Evolutionary conservation across 441 rosid species (phyloP), one percentile per base, ranked within the genome.

Genomic region (Cnidoscolus chayamansa): DNA sequence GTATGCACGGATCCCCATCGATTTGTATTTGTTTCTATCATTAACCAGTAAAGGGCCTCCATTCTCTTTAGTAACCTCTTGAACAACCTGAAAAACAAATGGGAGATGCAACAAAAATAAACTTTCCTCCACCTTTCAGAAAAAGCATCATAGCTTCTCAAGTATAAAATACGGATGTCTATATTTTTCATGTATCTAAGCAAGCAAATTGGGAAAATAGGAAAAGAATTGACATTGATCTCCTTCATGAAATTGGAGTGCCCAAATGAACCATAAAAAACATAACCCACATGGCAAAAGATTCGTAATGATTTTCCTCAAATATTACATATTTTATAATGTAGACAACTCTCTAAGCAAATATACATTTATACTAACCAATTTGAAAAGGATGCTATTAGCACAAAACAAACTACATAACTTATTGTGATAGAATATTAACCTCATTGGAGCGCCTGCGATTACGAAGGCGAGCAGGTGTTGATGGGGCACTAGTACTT

Each of bases 381-480:
- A 4, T 19, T 67, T 37, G 63, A 30, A 49, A 31, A 66, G 1
- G 2, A 25, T 16, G 31, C 7, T 8, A 45, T 11, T 25, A 30
- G 9, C 0, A 58, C 7, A 1, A 15, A 35, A 19, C 16, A 47
- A 48, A 64, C 54, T 6, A 6, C 70, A 68, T 2, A 50, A 60
- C 37, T 50, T 13, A 74, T 67, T 30, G 20, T 50, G 31, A 73
- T 5, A 32, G 25, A 67, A 6, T 59, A 77, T 84, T 67, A 77
- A 89, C 98, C 90, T 90, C 98, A 75, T 43, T 84, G 50, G 86
- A 77, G 59, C 94, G 85, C 80, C 74, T 86, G 37, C 98, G 89
- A 64, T 88, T 89, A 56, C 97, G 91, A 78, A 74, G 65, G 71
- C 91, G 85, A 77, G 77, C 49, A 67, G 86, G 84, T 13, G 93